Conservation (phyloP, 257 asterid genomes). For the Nicotiana noctiflora region DNA sequence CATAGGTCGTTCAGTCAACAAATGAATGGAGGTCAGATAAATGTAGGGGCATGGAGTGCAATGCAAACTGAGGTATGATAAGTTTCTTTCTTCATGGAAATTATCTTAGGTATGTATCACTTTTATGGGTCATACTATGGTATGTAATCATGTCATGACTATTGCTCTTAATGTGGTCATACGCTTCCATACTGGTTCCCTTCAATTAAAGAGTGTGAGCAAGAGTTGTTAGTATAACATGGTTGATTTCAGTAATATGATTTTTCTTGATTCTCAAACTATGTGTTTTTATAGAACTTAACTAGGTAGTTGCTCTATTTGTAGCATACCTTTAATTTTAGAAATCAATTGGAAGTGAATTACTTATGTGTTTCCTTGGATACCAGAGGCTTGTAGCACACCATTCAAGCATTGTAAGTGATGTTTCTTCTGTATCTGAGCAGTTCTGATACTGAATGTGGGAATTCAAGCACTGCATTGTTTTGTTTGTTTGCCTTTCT, state of each 20-base stretch:
- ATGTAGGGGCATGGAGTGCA: conserved; percentile 42
- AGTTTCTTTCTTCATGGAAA: background rate
- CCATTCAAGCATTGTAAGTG: background rate
- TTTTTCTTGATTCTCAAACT: background rate
- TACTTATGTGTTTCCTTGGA: background rate
- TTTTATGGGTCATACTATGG: background rate
- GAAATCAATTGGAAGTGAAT: background rate
- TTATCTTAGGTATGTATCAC: background rate
- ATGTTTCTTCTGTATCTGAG: background rate
- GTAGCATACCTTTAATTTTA: background rate
- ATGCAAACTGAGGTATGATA: conserved; percentile 53
- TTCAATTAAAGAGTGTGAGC: background rate
- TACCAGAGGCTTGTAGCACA: background rate
- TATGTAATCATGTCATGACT: background rate
- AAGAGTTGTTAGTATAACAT: background rate
- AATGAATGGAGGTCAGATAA: conserved; percentile 46
- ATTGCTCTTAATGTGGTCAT: background rate
- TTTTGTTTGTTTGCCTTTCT: too few species aligned
- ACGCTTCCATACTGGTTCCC: background rate
- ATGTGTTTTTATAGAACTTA: background rate
- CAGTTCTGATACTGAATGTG: background rate
- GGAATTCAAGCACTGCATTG: background rate
- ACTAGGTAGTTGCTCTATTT: background rate
- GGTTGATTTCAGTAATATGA: background rate
- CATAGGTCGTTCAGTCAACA: conserved; percentile 44